These are phyloP conservation scores for Sporothrix phasma DNA, from an alignment of 2,329 filamentous ascomycete species.

Conservation along the genomic window DNA sequence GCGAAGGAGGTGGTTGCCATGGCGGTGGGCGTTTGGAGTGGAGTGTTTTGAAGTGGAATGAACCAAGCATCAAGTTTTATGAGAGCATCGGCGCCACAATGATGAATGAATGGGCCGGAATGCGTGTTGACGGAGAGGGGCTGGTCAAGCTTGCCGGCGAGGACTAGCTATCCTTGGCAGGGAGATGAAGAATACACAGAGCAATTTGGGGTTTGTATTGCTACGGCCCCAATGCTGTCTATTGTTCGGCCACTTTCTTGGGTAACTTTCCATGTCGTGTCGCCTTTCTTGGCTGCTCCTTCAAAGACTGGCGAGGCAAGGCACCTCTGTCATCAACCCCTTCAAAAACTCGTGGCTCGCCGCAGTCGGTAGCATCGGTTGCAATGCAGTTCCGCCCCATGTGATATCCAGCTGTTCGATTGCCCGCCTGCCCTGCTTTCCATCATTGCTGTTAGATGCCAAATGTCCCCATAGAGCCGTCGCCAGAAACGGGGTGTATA, in stretches of 20 bases:
- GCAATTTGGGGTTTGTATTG: background rate
- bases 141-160: conserved; percentile 47
- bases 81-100: conserved; percentile 55
- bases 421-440: conserved; percentile 22
- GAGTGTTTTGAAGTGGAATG: conserved; percentile 88
- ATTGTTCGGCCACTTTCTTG: background rate
- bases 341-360: conserved; percentile 36
- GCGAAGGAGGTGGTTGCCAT: conserved; percentile 70
- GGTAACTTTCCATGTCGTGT: background rate
- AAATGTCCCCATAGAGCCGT: conserved; percentile 38
- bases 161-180: background rate
- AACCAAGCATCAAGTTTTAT: conserved; percentile 83
- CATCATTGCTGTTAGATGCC: conserved; percentile 36
- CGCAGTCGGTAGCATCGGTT: conserved; percentile 25
- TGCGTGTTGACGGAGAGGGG: conserved; percentile 61
- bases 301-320: background rate
- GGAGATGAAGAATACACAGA: background rate
- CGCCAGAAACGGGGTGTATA: conserved; percentile 35
- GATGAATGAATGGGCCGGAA: conserved; percentile 63
- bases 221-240: background rate
- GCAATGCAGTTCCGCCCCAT: conserved; percentile 35
- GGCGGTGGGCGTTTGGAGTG: conserved; percentile 72
- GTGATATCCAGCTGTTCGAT: conserved; percentile 26
- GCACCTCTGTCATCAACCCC: conserved; percentile 30
- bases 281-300: background rate